A percentile compares a stretch with the other conserved stretches of the same genome.
phyloP scores from a whole-genome alignment of 1,284 basidiomycete genomes.

The Sanguinoderma infundibulare region DNA sequence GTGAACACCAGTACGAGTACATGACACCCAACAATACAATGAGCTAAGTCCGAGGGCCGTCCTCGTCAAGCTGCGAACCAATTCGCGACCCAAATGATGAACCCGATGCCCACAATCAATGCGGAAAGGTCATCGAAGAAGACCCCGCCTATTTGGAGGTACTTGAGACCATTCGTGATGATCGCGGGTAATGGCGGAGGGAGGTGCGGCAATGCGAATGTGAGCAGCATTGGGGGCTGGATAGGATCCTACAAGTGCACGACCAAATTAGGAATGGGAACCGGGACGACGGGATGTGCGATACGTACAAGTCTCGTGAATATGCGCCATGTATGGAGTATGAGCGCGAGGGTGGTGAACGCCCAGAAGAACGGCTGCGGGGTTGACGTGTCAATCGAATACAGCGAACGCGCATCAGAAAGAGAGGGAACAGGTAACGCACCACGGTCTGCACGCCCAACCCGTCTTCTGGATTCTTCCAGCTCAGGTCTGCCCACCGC shows the following conservation, averaged over 20 bases:
- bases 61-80: constrained; percentile 41
- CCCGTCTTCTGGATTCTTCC: constrained; percentile 33
- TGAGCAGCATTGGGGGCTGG: constrained; percentile 60
- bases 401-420: no score
- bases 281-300: no score
- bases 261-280: no score
- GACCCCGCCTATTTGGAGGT: constrained; percentile 64
- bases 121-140: constrained; percentile 73
- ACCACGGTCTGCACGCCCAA: constrained; percentile 63
- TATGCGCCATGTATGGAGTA: constrained; percentile 71
- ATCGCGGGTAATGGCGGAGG: constrained; percentile 66
- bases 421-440: constrained; percentile 29
- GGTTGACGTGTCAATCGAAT: constrained; percentile 3
- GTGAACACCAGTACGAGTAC: constrained; percentile 3
- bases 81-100: constrained; percentile 59
- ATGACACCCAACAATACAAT: constrained; percentile 4
- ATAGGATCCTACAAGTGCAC: constrained; percentile 53
- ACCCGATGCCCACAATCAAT: constrained; percentile 63
- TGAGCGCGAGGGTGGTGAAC: constrained; percentile 71
- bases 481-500: constrained; percentile 60
- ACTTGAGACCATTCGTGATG: constrained; percentile 64
- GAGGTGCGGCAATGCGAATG: constrained; percentile 63
- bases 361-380: constrained; percentile 79
- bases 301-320: constrained; percentile 66
- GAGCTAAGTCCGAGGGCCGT: neutral